Base-by-base conservation (phyloP, 768 basidiomycete genomes). In the Symmetrospora coprosmae region DNA sequence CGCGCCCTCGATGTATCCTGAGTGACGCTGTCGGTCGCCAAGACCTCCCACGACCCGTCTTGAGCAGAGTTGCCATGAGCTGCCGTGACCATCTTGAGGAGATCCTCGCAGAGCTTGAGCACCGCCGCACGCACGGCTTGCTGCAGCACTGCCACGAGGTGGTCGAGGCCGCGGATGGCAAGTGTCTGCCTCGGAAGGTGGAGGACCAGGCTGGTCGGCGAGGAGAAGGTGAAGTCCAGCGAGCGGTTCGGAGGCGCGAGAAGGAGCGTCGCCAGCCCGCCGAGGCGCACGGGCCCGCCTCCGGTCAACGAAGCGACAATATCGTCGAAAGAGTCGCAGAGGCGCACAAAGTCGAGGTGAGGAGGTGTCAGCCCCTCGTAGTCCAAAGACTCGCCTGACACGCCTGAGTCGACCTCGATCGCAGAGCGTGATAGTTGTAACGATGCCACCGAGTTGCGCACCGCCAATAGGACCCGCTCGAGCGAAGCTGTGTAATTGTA, bases 181-280 rank as follows among this genome's bases (percentile, higher is more conserved):
- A 53, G 2, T 17, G 34, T 25, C 6, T 38, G 33, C 9, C 19
- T 53, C 4, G 51, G 51, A 19, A 53, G 51, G n/a, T 53, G 51
- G 37, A 53, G 16, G 6, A 40, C 37, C 17, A 39, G 17, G 39
- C 19, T 6, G 4, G 51, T 37, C 4, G 51, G 51, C 9, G 33
- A 33, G 27, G 5, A 19, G 37, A 53, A 53, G n/a, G 35, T 53
- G 17, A 53, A 17, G 17, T 53, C 39, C 34, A 53, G 51, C 51
- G n/a, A 6, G 19, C 39, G 51, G 25, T 33, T 27, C 2, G 4
- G 25, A 33, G 28, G 37, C 7, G 11, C 13, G 14, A 53, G 51
- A 27, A 33, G 40, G 5, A n/a, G n/a, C n/a, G n/a, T n/a, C n/a
- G 51, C 51, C 14, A n/a, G 14, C 6, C 51, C 51, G 34, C 35